phyloP scores from a whole-genome alignment of 352 stramenopile genomes.

The Pythium rishiriense region DNA sequence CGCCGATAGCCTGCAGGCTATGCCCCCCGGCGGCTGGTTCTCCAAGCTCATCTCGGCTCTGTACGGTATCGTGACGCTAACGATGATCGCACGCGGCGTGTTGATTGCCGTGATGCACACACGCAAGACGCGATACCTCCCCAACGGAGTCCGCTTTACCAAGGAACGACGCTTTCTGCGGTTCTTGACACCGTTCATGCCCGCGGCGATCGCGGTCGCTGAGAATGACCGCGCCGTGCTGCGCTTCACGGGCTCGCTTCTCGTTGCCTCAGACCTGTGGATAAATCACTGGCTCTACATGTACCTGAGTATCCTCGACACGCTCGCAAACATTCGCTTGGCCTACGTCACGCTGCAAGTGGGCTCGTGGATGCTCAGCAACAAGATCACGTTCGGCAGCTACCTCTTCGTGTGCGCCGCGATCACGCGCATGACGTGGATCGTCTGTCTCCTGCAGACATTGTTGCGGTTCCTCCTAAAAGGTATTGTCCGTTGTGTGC shows the following conservation, averaged over 20 bases:
- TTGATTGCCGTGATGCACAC: constrained; percentile 39
- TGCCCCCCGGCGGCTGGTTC: constrained; percentile 44
- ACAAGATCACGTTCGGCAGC: constrained; percentile 42
- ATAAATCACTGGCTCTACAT: constrained; percentile 71
- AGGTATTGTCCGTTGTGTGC: constrained; percentile 29
- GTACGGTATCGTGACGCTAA: constrained; percentile 46
- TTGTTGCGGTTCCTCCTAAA: constrained; percentile 34
- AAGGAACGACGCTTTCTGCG: constrained; percentile 28
- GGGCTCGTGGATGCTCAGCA: constrained; percentile 51
- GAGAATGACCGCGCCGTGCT: constrained; percentile 39
- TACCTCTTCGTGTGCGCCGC: constrained; percentile 54
- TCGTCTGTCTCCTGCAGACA: constrained; percentile 51
- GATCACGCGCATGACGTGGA: constrained; percentile 49
- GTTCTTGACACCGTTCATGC: constrained; percentile 48
- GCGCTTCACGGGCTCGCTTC: constrained; percentile 42
- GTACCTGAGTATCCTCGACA: constrained; percentile 45
- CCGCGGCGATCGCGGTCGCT: constrained; percentile 32
- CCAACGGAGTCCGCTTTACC: constrained; percentile 32
- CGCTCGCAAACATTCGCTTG: constrained; percentile 40
- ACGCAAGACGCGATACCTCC: constrained; percentile 39
- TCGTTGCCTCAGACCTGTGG: constrained; percentile 57
- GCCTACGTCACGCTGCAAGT: constrained; percentile 46
- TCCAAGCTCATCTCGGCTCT: constrained; percentile 30
- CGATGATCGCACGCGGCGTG: constrained; percentile 39
- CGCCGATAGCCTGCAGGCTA: constrained; percentile 39